Percentiles rank a stretch among this genome's conserved stretches.
Evolutionary conservation across 2,329 filamentous ascomycete genomes (phyloP).

Genomic region (Grosmannia penicillata): DNA sequence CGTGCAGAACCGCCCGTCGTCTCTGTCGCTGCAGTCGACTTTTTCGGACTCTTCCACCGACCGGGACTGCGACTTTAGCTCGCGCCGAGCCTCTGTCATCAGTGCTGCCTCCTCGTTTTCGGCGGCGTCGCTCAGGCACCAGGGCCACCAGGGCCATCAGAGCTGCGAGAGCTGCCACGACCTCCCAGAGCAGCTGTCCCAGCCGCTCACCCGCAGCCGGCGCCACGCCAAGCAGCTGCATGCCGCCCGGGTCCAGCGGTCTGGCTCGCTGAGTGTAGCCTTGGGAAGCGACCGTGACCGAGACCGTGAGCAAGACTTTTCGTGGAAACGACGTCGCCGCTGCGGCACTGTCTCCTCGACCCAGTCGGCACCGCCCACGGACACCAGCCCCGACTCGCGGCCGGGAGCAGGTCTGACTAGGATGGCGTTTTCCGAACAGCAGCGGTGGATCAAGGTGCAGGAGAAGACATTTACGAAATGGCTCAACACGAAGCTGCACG

Average conservation of each 20-base stretch:
- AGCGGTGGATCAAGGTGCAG: conserved; percentile 67
- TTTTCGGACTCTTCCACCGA: background rate
- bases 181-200: conserved; percentile 9
- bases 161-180: no score
- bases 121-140: background rate
- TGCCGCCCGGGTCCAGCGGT: conserved; percentile 31
- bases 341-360: conserved; percentile 9
- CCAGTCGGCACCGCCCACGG: background rate
- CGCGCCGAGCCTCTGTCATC: conserved; percentile 14
- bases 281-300: conserved; percentile 15
- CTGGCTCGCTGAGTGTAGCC: conserved; percentile 22
- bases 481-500: conserved; percentile 90
- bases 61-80: conserved; percentile 13
- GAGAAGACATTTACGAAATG: conserved; percentile 99
- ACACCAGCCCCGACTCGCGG: conserved; percentile 17
- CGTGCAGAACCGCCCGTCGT: background rate
- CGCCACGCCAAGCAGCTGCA: conserved; percentile 34
- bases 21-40: background rate
- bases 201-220: conserved; percentile 20
- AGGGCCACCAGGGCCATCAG: background rate
- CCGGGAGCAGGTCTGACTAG: conserved; percentile 33
- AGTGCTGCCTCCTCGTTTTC: conserved; percentile 14
- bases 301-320: conserved; percentile 5
- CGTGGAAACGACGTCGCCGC: conserved; percentile 4
- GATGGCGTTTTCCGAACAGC: conserved; percentile 51